Conservation (phyloP, 345 rosid genomes). For the Lepidium sativum region DNA sequence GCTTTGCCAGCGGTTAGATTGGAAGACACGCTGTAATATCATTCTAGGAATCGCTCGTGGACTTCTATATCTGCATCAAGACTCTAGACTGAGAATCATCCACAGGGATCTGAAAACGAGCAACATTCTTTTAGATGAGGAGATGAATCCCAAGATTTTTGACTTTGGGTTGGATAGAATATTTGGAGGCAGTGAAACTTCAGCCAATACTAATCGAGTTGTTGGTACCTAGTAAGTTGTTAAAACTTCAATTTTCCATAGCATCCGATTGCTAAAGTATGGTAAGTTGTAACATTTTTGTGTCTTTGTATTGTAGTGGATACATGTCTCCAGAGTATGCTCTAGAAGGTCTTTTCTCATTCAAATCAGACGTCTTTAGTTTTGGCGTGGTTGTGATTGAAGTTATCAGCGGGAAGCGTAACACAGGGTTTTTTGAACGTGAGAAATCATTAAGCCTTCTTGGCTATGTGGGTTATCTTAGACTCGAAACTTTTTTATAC, state of each 20-base stretch:
- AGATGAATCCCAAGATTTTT: slow-evolving; percentile 69
- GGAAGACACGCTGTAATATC: slow-evolving; percentile 41
- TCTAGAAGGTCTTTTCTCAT: slow-evolving; percentile 50
- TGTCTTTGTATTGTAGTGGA: slow-evolving; percentile 35
- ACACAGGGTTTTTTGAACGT: slow-evolving; percentile 29
- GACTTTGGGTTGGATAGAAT: slow-evolving; percentile 76
- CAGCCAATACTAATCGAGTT: slow-evolving; percentile 47
- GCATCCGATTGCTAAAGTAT: not conserved
- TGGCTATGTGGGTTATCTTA: slow-evolving; percentile 40
- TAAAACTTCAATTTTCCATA: not conserved
- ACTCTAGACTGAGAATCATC: slow-evolving; percentile 61
- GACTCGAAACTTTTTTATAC: not conserved
- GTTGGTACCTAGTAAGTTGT: slow-evolving; percentile 67
- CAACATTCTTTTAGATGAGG: slow-evolving; percentile 53
- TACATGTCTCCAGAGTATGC: slow-evolving; percentile 76
- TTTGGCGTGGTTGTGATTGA: slow-evolving; percentile 59
- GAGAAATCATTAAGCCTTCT: slow-evolving; percentile 37
- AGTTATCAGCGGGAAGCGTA: slow-evolving; percentile 43
- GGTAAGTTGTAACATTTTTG: not conserved
- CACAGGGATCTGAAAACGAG: slow-evolving; percentile 67
- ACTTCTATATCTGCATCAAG: slow-evolving; percentile 63
- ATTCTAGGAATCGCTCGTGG: slow-evolving; percentile 69
- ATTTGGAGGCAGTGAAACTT: slow-evolving; percentile 46
- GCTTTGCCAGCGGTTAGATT: slow-evolving; percentile 28
- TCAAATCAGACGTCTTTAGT: slow-evolving; percentile 55